Conservation (phyloP, 2,329 filamentous ascomycete species). For the Trichothecium sympodiale region DNA sequence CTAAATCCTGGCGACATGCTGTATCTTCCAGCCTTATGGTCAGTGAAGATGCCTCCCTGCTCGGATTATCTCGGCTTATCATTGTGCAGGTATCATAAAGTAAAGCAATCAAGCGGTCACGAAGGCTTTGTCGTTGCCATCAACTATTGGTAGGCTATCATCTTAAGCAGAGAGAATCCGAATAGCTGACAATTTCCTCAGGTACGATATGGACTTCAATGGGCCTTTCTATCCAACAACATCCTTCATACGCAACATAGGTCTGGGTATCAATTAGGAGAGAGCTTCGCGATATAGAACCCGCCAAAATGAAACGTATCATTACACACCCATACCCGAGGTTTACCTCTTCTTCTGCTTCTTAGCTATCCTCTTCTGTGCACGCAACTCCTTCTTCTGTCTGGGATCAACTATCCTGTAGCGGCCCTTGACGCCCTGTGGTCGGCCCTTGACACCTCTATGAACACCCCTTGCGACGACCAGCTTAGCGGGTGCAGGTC, state of each 20-base stretch:
- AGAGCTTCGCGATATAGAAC: slow-evolving; percentile 4
- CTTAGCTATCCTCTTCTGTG: slow-evolving; percentile 68
- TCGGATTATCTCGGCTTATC: not conserved
- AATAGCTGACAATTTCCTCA: slow-evolving; percentile 15
- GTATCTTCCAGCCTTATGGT: slow-evolving; percentile 75
- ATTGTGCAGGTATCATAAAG: slow-evolving; percentile 59
- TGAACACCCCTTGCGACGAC: slow-evolving; percentile 82
- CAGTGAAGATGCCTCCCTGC: slow-evolving; percentile 12
- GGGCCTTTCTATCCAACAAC: slow-evolving; percentile 55
- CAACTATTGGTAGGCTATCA: slow-evolving; percentile 59
- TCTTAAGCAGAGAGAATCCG: not conserved
- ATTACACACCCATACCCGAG: slow-evolving; percentile 1
- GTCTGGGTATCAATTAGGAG: slow-evolving; percentile 5
- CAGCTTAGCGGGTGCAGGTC: slow-evolving; percentile 69
- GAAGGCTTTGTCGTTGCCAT: slow-evolving; percentile 68
- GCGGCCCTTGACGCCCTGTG: slow-evolving; percentile 84
- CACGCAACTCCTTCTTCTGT: slow-evolving; percentile 92
- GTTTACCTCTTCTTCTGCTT: slow-evolving; percentile 49
- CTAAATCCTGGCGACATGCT: slow-evolving; percentile 67
- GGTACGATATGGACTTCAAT: slow-evolving; percentile 72
- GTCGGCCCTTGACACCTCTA: slow-evolving; percentile 73
- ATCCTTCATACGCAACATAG: slow-evolving; percentile 39
- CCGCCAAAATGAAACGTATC: slow-evolving; percentile 6
- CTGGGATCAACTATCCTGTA: slow-evolving; percentile 96
- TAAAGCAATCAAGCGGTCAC: slow-evolving; percentile 59